Conservation (phyloP, 163 green algal genomes). For the Botryococcus braunii region DNA sequence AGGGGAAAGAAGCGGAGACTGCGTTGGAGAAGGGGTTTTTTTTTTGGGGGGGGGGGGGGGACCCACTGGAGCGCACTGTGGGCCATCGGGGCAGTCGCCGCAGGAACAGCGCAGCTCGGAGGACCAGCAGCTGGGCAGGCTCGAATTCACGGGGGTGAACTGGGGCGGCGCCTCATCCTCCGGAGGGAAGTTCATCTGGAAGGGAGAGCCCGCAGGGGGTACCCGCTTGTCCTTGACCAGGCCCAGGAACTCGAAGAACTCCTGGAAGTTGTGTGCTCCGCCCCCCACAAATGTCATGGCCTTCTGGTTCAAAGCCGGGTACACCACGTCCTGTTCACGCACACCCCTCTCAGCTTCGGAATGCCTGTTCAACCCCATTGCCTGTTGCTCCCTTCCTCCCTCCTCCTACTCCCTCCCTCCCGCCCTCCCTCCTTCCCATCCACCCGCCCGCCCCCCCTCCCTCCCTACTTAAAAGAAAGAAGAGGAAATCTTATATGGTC, state of each 20-base stretch:
- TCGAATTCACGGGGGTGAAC: slow-evolving; percentile 29
- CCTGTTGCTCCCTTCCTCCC: no score
- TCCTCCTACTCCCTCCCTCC: no score
- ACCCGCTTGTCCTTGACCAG: slow-evolving; percentile 71
- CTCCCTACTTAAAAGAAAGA: no score
- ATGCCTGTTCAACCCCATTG: no score
- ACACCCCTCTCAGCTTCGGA: no score
- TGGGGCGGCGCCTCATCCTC: slow-evolving; percentile 9
- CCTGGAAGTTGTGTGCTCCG: slow-evolving; percentile 55
- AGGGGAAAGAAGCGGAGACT: no score
- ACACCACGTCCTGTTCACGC: slow-evolving; percentile 90
- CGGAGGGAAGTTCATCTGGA: slow-evolving; percentile 64
- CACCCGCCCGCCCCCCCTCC: no score
- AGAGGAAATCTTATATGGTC: no score
- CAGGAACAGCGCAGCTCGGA: slow-evolving; percentile 69
- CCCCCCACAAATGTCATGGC: slow-evolving; percentile 85
- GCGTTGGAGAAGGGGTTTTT: no score
- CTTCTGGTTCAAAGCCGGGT: slow-evolving; percentile 64
- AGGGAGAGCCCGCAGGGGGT: slow-evolving; percentile 58
- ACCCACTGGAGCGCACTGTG: slow-evolving; percentile 39
- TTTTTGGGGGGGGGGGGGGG: no score
- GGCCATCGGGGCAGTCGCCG: slow-evolving; percentile 68
- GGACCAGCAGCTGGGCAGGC: slow-evolving; percentile 52
- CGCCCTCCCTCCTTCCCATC: no score
- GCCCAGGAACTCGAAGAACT: slow-evolving; percentile 77